Conservation (phyloP, 257 asterid species). For the Solanum pimpinellifolium region DNA sequence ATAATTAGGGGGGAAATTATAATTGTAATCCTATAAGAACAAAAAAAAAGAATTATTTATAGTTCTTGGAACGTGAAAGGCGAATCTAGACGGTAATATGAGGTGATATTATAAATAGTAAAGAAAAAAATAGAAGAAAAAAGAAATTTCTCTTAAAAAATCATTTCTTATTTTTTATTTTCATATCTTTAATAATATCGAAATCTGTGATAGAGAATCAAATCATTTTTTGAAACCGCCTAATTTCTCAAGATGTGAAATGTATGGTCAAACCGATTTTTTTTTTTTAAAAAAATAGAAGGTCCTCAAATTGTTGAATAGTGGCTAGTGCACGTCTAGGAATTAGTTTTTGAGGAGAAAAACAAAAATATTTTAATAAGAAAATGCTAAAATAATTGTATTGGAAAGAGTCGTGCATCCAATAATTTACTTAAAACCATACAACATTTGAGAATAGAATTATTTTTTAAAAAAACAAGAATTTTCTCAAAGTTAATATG, state of each 20-base stretch:
- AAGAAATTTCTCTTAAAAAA: neutral
- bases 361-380: neutral
- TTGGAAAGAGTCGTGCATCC: neutral
- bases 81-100: too few species aligned
- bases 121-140: too few species aligned
- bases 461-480: neutral
- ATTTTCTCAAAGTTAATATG: neutral
- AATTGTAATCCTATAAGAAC: too few species aligned
- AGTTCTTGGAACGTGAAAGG: too few species aligned
- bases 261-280: neutral
- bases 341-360: neutral
- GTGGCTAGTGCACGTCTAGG: neutral
- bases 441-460: neutral
- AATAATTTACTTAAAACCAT: neutral
- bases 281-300: too few species aligned
- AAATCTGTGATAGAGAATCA: too few species aligned
- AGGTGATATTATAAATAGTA: too few species aligned
- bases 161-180: too few species aligned
- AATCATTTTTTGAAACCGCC: neutral
- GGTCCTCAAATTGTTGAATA: neutral
- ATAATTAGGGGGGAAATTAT: too few species aligned
- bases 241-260: too few species aligned
- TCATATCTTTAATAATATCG: too few species aligned
- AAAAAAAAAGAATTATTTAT: neutral
- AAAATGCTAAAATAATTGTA: neutral